Base-by-base conservation (phyloP, 345 rosid genomes). In the Luvunga scandens region DNA sequence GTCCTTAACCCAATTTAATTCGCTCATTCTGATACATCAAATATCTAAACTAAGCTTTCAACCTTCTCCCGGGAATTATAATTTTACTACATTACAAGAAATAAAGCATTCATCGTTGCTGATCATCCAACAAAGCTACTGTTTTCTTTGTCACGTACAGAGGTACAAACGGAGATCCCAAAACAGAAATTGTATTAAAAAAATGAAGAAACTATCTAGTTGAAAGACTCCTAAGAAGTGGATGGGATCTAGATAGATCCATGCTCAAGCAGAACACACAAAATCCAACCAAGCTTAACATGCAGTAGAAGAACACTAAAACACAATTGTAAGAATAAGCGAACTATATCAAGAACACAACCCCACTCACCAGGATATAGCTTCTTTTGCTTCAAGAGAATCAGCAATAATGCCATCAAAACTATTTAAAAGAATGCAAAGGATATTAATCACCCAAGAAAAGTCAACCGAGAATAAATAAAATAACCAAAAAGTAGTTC, bases 391-490 rank as follows among this genome's bases (percentile, higher is more conserved):
- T 87, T 90, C 97, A 80, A 95, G 84, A 34, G 98, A 95, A 85
- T 91, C 94, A 31, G 87, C 93, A 77, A 95, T 79, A 80, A 95
- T 83, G 79, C 97, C 96, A 88, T 95, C 96, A 89, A 90, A 95
- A 66, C 99, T 95, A 92, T 72, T 72, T 75, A 75, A 80, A 81
- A 38, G 2, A 62, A 81, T 39, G 81, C 71, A 83, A 38, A 36
- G 33, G 63, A 48, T 73, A 60, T 39, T 79, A 84, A 74, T 74
- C n/a, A 80, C 72, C 71, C 77, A 81, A 63, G 67, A 60, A 75
- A 64, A 79, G 53, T 24, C 66, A 81, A 77, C 76, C 68, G 55
- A 71, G n/a, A 70, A 71, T 61, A n/a, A 79, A 21, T 42, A 22
- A 75, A 57, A 34, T 9, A 14, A n/a, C 30, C 24, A 70, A 72